These are phyloP conservation scores for Penicillium paradoxum DNA, from an alignment of 495 filamentous ascomycete genomes.

Conservation along the genomic window DNA sequence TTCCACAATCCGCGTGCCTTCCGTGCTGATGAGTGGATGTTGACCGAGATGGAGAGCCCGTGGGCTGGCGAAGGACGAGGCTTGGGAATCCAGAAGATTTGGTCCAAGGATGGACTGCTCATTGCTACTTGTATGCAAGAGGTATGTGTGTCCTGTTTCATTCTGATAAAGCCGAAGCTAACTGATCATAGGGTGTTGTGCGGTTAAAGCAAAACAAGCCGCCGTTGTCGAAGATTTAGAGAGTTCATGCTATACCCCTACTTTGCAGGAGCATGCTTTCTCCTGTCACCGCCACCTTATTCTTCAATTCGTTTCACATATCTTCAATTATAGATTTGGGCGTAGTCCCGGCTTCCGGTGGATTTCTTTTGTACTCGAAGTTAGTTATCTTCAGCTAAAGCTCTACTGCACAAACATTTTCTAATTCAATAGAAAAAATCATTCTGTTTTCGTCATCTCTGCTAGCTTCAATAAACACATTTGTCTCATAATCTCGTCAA, in stretches of 20 bases:
- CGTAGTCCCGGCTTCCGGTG: not conserved
- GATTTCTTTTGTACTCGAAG: not conserved
- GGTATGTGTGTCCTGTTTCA: constrained; percentile 25
- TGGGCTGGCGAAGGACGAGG: constrained; percentile 90
- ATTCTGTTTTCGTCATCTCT: not conserved
- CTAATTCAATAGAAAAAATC: not conserved
- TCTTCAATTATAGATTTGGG: constrained; percentile 8
- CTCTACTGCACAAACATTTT: not conserved
- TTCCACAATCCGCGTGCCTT: constrained; percentile 82
- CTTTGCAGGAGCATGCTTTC: not conserved
- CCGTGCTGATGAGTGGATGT: constrained; percentile 89
- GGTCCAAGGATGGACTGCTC: constrained; percentile 72
- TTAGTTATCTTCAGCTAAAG: not conserved
- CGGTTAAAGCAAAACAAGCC: constrained; percentile 43
- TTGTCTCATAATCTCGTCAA: not conserved
- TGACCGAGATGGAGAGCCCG: constrained; percentile 86
- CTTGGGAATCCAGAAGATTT: constrained; percentile 83
- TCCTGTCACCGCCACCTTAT: not conserved
- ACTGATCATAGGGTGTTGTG: constrained; percentile 37
- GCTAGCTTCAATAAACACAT: not conserved
- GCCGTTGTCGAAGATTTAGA: constrained; percentile 38
- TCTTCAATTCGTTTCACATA: constrained; percentile 8
- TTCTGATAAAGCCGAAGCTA: not conserved
- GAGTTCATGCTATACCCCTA: constrained; percentile 9
- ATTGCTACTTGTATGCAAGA: constrained; percentile 59